These are phyloP conservation scores for Knufia fluminis DNA, from an alignment of 2,329 filamentous ascomycete genomes.

Conservation along the genomic window DNA sequence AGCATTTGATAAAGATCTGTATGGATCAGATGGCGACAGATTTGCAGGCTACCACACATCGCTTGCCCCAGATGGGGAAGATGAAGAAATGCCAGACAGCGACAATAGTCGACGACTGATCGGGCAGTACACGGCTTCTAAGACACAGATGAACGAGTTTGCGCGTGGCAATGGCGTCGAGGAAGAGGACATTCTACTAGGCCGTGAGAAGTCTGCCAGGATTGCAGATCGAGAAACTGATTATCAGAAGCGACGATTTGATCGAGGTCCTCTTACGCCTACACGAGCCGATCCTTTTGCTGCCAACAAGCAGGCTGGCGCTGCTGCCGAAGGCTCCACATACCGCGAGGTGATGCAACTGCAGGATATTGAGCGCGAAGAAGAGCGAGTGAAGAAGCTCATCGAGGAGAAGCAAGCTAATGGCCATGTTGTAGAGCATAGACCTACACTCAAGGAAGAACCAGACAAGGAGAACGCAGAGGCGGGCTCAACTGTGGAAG, in stretches of 20 bases:
- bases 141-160: slow-evolving; percentile 88
- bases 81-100: slow-evolving; percentile 66
- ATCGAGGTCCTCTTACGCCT: slow-evolving; percentile 69
- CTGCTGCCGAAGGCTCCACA: slow-evolving; percentile 51
- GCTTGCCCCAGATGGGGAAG: slow-evolving; percentile 69
- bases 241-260: slow-evolving; percentile 91
- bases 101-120: slow-evolving; percentile 66
- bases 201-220: slow-evolving; percentile 77
- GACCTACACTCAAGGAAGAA: slow-evolving; percentile 61
- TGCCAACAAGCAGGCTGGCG: slow-evolving; percentile 59
- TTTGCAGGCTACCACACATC: slow-evolving; percentile 30
- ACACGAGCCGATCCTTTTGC: slow-evolving; percentile 80
- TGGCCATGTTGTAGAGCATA: slow-evolving; percentile 55
- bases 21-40: slow-evolving; percentile 46
- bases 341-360: slow-evolving; percentile 88
- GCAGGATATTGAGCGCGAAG: slow-evolving; percentile 85
- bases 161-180: slow-evolving; percentile 75
- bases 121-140: slow-evolving; percentile 91
- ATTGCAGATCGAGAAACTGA: slow-evolving; percentile 92
- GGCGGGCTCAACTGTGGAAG: slow-evolving; percentile 55
- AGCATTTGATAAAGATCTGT: slow-evolving; percentile 30
- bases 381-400: slow-evolving; percentile 70
- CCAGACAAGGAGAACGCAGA: slow-evolving; percentile 64
- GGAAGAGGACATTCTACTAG: slow-evolving; percentile 81
- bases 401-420: slow-evolving; percentile 67